Evolutionary conservation across 2,329 filamentous ascomycete genomes (phyloP), one percentile per base, ranked within the genome.

Genomic region (Sphaerulina populicola): DNA sequence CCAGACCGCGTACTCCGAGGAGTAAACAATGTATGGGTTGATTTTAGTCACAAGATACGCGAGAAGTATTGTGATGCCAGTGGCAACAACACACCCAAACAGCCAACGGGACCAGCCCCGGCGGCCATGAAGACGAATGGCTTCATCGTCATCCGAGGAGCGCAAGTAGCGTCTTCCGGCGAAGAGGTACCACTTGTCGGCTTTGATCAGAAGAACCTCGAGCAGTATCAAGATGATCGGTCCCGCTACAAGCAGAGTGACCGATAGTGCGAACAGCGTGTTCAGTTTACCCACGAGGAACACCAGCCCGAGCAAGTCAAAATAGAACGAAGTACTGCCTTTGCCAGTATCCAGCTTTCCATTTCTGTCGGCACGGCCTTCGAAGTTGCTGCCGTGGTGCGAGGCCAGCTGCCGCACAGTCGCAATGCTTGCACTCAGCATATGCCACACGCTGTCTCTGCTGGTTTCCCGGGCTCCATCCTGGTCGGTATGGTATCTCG

Each of bases 21-120:
- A 90, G 71, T 96, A 93, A n/a, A 93, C 74, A 61, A 97, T 88
- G 61, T 88, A 79, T 1, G 91, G 89, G 64, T 97, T 97, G 64
- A 91, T 72, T 68, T 93, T 94, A 35, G 80, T 79, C 38, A 94
- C 63, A 46, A 97, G 69, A 59, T 86, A 86, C 1, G 86, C 85
- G 14, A 88, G 74, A 0, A 80, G 86, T 21, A 94, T 68, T 0
- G 85, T 80, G n/a, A 85, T 72, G 0, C 76, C 82, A 1, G 78
- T 80, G 0, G 90, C 78, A 31, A 88, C 74, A 15, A 77, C 64
- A 37, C 95, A 74, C 1, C 88, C 81, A 44, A 95, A 72, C 0
- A 90, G 89, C 59, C 88, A 93, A 31, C 91, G 81, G 69, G 88
- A 88, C 62, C 94, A 81, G 0, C 93, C 93, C 60, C 83, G 83